Base-by-base conservation (phyloP, 2,329 filamentous ascomycete genomes). In the Clarireedia hainanense region DNA sequence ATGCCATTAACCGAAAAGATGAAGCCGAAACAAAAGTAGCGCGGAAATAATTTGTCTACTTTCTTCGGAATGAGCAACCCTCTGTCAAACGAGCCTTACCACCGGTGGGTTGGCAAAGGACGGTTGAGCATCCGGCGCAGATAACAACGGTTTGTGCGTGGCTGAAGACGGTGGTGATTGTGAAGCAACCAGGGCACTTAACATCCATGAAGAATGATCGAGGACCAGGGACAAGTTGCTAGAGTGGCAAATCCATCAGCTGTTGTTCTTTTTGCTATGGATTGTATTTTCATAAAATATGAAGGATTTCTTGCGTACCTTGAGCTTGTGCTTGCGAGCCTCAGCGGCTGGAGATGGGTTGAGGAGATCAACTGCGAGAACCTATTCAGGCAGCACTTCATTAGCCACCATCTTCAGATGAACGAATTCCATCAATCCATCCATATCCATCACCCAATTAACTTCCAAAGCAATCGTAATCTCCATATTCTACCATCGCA, bases 151-250 rank as follows among this genome's bases (percentile, higher is more conserved):
- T 99, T 85, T 99, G 94, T 77, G 94, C 94, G 85, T 99, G 94
- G 65, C 92, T 97, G 89, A 97, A 99, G 79, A 99, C 94, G 77
- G 94, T 99, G 77, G 94, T 99, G 85, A 99, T 99, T 78, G 91
- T 96, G 88, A 97, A 99, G 89, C 94, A 99, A 73, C 94, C 94
- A 76, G 94, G 94, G 89, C 94, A 99, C 88, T 99, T 99, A 83
- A 99, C 94, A 76, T 99, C 94, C 94, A 99, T 99, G 89, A 99
- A 99, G 89, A 97, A 99, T 68, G 92, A 97, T 76, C 94, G 90
- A 72, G 94, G 94, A 67, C 84, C 87, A 72, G 94, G 94, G 75
- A 99, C 94, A 71, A 99, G 89, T 68, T 84, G 91, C 91, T 95
- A 68, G 54, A 46, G 30, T 43, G 27, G 24, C 56, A 55, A 53